Evolutionary conservation across 2,329 filamentous ascomycete genomes (phyloP).

Genomic region (Sporothrix inflata): DNA sequence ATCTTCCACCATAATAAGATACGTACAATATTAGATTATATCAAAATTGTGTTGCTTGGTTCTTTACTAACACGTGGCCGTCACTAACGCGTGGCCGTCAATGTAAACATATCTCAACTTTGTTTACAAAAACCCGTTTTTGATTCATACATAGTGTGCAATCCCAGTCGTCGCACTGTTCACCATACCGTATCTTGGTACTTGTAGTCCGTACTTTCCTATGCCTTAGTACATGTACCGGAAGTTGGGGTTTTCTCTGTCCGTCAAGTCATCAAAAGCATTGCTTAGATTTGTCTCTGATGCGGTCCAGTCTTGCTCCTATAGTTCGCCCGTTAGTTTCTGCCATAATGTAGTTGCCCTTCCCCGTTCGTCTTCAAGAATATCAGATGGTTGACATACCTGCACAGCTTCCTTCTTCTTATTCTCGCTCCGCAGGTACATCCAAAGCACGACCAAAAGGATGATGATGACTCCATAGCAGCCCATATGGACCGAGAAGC

Average conservation of each 20-base stretch:
- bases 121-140: no score
- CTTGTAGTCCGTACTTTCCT: no score
- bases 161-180: no score
- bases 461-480: constrained; percentile 66
- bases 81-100: no score
- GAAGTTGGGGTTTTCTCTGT: constrained; percentile 63
- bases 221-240: constrained; percentile 52
- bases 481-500: constrained; percentile 69
- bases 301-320: background rate
- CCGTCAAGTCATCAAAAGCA: constrained; percentile 66
- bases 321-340: background rate
- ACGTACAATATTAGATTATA: no score
- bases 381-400: constrained; percentile 32
- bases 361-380: background rate
- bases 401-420: constrained; percentile 52
- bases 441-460: constrained; percentile 60
- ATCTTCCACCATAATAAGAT: no score
- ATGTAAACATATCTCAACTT: no score
- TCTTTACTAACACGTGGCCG: no score
- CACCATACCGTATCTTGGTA: no score
- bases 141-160: no score
- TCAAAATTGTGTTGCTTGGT: no score
- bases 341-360: no score
- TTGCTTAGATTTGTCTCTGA: constrained; percentile 51
- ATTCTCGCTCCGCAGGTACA: constrained; percentile 60